Percentiles rank a stretch among this genome's conserved stretches.
phyloP scores from a whole-genome alignment of 768 basidiomycete species.

The Xerocomellus amylosporus region DNA sequence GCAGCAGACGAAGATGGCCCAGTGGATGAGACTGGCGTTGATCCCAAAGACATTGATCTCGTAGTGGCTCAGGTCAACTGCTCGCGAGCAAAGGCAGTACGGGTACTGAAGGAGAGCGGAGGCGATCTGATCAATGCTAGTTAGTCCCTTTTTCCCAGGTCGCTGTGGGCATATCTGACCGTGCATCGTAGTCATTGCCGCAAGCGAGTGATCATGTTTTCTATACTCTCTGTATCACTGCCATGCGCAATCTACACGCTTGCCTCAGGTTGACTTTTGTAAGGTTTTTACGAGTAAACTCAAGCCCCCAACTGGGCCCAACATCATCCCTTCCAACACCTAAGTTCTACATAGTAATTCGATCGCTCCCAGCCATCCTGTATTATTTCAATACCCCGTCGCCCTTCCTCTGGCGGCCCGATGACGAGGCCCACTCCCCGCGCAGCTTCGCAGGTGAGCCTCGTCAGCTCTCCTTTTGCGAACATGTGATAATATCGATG shows the following conservation, averaged over 20 bases:
- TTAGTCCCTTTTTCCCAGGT: slow-evolving; percentile 44
- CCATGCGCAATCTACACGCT: slow-evolving; percentile 23
- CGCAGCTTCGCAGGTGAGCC: slow-evolving; percentile 64
- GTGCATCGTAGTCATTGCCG: slow-evolving; percentile 75
- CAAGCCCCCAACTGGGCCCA: not conserved
- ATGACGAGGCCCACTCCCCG: slow-evolving; percentile 52
- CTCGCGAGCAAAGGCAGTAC: slow-evolving; percentile 88
- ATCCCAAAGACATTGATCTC: slow-evolving; percentile 92
- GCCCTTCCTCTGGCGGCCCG: slow-evolving; percentile 31
- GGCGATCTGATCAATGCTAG: slow-evolving; percentile 97
- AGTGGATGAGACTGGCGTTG: slow-evolving; percentile 84
- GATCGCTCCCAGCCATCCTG: slow-evolving; percentile 85
- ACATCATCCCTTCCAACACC: slow-evolving; percentile 50
- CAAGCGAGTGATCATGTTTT: slow-evolving; percentile 66
- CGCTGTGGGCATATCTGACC: slow-evolving; percentile 9
- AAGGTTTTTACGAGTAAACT: slow-evolving; percentile 3
- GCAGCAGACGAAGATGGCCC: slow-evolving; percentile 77
- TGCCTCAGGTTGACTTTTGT: slow-evolving; percentile 9
- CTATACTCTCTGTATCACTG: slow-evolving; percentile 33
- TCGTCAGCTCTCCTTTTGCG: slow-evolving; percentile 68
- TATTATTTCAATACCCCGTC: slow-evolving; percentile 60
- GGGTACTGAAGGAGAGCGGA: slow-evolving; percentile 84
- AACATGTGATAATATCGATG: slow-evolving; percentile 98
- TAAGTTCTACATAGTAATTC: slow-evolving; percentile 81
- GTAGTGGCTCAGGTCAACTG: slow-evolving; percentile 89